phyloP scores from a whole-genome alignment of 2,329 filamentous ascomycete genomes.

The Davidsoniella virescens region DNA sequence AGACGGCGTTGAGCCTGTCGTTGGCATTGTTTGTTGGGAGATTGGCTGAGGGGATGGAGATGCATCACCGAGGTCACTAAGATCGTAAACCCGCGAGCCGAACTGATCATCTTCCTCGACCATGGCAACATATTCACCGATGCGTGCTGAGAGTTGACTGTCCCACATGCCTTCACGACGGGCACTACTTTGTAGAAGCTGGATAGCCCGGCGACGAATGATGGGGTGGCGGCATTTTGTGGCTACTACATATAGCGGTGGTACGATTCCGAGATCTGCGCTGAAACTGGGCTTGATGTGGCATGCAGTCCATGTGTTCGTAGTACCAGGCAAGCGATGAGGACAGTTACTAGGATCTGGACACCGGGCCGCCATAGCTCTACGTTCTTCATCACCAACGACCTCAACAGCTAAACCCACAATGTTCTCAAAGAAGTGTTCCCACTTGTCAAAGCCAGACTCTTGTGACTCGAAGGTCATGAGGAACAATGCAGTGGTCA shows the following conservation, averaged over 20 bases:
- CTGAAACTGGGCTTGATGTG: conserved; percentile 48
- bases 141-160: conserved; percentile 39
- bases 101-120: conserved; percentile 34
- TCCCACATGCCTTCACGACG: conserved; percentile 57
- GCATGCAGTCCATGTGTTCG: conserved; percentile 27
- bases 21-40: neutral
- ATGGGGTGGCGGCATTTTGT: conserved; percentile 46
- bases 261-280: conserved; percentile 46
- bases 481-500: conserved; percentile 38
- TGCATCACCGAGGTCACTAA: neutral
- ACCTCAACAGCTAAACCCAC: conserved; percentile 42
- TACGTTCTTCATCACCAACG: conserved; percentile 39
- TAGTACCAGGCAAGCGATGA: conserved; percentile 24
- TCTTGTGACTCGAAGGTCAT: conserved; percentile 46
- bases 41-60: neutral
- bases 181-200: conserved; percentile 41
- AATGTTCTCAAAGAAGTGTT: conserved; percentile 35
- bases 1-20: neutral
- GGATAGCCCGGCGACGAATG: conserved; percentile 43
- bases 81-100: neutral
- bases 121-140: conserved; percentile 37
- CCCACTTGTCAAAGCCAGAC: conserved; percentile 39
- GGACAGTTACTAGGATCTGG: conserved; percentile 28
- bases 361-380: conserved; percentile 30
- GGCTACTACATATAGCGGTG: conserved; percentile 48